Evolutionary conservation across 2,329 filamentous ascomycete species (phyloP).

Genomic region (Monilinia vaccinii-corymbosi): DNA sequence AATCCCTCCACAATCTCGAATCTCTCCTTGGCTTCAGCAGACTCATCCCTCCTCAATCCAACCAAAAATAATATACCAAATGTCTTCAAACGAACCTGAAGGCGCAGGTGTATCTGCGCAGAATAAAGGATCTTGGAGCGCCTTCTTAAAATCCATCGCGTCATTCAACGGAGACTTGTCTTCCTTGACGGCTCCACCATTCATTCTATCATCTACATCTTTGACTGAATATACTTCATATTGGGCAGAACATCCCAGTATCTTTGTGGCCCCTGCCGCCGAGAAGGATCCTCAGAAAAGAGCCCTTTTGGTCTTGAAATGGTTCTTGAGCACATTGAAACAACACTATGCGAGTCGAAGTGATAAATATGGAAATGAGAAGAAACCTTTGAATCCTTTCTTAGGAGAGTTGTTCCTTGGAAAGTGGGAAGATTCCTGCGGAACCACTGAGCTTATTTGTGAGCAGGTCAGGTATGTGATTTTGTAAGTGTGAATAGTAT

Average conservation of each 20-base stretch:
- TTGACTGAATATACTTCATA: constrained; percentile 75
- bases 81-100: constrained; percentile 27
- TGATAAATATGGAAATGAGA: constrained; percentile 79
- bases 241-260: constrained; percentile 68
- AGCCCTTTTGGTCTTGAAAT: constrained; percentile 81
- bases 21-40: background rate
- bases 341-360: constrained; percentile 70
- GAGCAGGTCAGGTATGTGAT: constrained; percentile 72
- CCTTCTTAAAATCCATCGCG: constrained; percentile 51
- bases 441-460: constrained; percentile 77
- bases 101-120: constrained; percentile 25
- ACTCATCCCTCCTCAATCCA: background rate
- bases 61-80: constrained; percentile 9
- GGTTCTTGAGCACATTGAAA: constrained; percentile 90
- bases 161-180: constrained; percentile 77
- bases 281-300: constrained; percentile 76
- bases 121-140: constrained; percentile 28
- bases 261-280: constrained; percentile 74
- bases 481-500: background rate
- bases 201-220: constrained; percentile 71
- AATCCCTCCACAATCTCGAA: background rate
- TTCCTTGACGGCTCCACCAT: constrained; percentile 71
- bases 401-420: constrained; percentile 90
- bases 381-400: constrained; percentile 97
- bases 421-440: constrained; percentile 74